phyloP scores from a whole-genome alignment of 2,329 filamentous ascomycete species.

The Exophiala spinifera region DNA sequence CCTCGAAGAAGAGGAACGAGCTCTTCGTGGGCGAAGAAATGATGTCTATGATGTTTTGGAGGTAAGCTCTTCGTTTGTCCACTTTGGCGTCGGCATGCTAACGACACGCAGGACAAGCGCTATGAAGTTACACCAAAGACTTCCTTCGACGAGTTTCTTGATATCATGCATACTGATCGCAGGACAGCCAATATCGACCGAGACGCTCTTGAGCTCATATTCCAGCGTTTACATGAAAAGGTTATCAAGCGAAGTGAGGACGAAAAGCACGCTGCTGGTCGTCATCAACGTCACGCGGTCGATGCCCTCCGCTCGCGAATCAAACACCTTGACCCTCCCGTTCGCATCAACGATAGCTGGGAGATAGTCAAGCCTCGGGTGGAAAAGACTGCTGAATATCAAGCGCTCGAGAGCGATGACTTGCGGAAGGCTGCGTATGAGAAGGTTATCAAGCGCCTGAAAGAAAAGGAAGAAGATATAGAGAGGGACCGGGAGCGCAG shows the following conservation, averaged over 20 bases:
- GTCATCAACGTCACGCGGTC: constrained; percentile 77
- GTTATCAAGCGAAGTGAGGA: constrained; percentile 78
- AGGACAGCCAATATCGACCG: constrained; percentile 83
- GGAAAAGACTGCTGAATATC: constrained; percentile 78
- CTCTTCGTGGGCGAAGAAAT: constrained; percentile 75
- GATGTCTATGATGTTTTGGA: constrained; percentile 84
- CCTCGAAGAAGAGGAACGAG: constrained; percentile 87
- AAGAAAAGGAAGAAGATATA: constrained; percentile 80
- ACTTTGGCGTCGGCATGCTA: constrained; percentile 32
- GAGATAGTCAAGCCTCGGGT: constrained; percentile 80
- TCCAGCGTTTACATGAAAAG: constrained; percentile 84
- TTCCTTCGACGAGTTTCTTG: constrained; percentile 81
- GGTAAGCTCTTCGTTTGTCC: constrained; percentile 52
- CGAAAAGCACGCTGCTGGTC: constrained; percentile 76
- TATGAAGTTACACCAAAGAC: constrained; percentile 87
- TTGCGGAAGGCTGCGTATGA: constrained; percentile 81
- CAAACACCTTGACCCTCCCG: constrained; percentile 84
- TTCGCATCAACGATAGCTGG: constrained; percentile 76
- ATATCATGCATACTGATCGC: constrained; percentile 77
- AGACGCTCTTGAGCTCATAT: constrained; percentile 76
- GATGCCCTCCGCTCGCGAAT: constrained; percentile 82
- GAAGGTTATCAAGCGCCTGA: constrained; percentile 84
- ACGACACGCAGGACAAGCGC: constrained; percentile 68
- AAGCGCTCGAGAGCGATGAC: constrained; percentile 77
- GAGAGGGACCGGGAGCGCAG: constrained; percentile 59